Percentiles rank a stretch among this genome's conserved stretches.
phyloP scores from a whole-genome alignment of 2,329 filamentous ascomycete species.

The Fusarium hainanense region DNA sequence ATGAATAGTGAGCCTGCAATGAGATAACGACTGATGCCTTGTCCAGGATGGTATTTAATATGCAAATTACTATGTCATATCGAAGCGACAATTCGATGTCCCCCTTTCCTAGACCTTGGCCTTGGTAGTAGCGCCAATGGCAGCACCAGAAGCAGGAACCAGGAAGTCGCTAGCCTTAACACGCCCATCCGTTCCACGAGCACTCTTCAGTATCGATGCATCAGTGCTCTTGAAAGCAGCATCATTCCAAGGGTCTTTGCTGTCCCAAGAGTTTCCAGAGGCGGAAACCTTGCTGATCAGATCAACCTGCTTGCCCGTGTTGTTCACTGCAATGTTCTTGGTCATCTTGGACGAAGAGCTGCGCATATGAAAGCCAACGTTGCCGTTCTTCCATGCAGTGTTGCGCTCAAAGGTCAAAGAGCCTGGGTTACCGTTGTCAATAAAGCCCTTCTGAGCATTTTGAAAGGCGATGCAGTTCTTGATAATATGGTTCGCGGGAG shows the following conservation, averaged over 20 bases:
- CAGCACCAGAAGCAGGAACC: constrained; percentile 49
- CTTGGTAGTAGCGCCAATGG: constrained; percentile 42
- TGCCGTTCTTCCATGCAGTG: constrained; percentile 60
- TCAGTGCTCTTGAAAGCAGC: constrained; percentile 54
- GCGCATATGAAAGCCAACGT: constrained; percentile 40
- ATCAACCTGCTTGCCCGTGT: constrained; percentile 21
- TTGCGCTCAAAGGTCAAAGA: constrained; percentile 54
- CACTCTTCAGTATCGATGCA: constrained; percentile 50
- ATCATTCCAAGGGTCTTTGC: constrained; percentile 52
- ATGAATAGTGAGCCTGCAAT: neutral
- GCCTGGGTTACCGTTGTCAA: constrained; percentile 58
- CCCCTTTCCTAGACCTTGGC: neutral
- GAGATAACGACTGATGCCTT: too few species aligned
- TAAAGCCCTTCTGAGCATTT: constrained; percentile 59
- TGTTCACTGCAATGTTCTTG: constrained; percentile 53
- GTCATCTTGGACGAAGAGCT: constrained; percentile 49
- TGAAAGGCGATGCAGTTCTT: constrained; percentile 58
- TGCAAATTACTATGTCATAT: neutral
- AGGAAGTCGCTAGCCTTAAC: constrained; percentile 57
- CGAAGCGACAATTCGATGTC: accelerated
- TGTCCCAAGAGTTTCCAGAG: constrained; percentile 58
- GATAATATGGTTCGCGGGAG: constrained; percentile 56
- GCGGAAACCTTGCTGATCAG: constrained; percentile 30
- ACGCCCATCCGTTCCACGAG: constrained; percentile 53
- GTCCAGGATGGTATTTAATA: neutral